These are phyloP conservation scores for Boletus rex-veris DNA, from an alignment of 768 basidiomycete genomes.

Conservation along the genomic window DNA sequence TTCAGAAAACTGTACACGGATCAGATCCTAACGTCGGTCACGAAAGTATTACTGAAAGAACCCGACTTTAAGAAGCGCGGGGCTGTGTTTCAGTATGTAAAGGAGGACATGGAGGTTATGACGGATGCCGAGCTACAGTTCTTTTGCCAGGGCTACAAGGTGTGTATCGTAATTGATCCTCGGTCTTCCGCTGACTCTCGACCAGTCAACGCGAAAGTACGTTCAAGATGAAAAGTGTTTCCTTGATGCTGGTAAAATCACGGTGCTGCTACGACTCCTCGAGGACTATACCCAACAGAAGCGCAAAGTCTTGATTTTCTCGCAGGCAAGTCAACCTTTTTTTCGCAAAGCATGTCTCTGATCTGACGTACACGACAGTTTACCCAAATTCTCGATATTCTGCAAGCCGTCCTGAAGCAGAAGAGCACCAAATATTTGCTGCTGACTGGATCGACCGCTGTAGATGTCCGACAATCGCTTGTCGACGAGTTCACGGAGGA, in stretches of 20 bases:
- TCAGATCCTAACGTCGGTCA: slow-evolving; percentile 64
- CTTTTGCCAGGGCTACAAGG: slow-evolving; percentile 86
- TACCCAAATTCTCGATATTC: slow-evolving; percentile 92
- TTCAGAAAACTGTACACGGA: slow-evolving; percentile 87
- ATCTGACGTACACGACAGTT: slow-evolving; percentile 51
- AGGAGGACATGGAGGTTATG: slow-evolving; percentile 98
- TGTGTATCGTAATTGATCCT: slow-evolving; percentile 25
- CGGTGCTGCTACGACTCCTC: slow-evolving; percentile 67
- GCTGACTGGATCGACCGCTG: slow-evolving; percentile 90
- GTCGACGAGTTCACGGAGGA: slow-evolving; percentile 94
- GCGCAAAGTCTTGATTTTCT: slow-evolving; percentile 89
- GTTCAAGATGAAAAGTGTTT: slow-evolving; percentile 72
- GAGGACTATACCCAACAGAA: slow-evolving; percentile 60
- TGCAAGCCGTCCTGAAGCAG: slow-evolving; percentile 76
- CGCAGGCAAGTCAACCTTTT: slow-evolving; percentile 61
- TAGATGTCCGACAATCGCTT: slow-evolving; percentile 87
- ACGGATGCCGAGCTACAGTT: slow-evolving; percentile 92
- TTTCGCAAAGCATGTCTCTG: neutral
- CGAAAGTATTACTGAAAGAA: slow-evolving; percentile 84
- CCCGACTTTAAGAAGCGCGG: slow-evolving; percentile 85
- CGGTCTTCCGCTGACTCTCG: slow-evolving; percentile 5
- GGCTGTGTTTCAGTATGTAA: slow-evolving; percentile 77
- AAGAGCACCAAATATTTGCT: slow-evolving; percentile 71
- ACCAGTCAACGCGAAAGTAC: slow-evolving; percentile 68
- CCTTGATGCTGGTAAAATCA: slow-evolving; percentile 85